Evolutionary conservation across 352 stramenopile species (phyloP), one percentile per base, ranked within the genome.

Genomic region (Pilasporangium apinafurcum): DNA sequence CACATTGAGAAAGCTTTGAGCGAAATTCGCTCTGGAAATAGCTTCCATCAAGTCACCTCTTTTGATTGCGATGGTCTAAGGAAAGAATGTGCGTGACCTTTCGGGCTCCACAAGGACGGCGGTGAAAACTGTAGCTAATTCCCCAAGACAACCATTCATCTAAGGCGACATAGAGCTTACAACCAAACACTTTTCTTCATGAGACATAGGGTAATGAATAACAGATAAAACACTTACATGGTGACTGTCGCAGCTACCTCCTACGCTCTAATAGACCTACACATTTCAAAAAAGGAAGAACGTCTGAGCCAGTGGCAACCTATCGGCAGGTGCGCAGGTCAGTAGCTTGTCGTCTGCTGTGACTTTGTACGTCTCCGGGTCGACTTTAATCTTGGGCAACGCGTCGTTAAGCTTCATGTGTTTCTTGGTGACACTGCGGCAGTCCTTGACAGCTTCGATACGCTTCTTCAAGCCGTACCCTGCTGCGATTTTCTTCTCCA

Each of bases 381-480:
- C 83, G 22, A 99, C 95, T 20, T 80, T 66, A 45, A 99, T 94
- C 44, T 95, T 85, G 18, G 95, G 95, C 29, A 92, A 75, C n/a
- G 71, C 72, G 67, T 97, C 69, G 65, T 99, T 99, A 24, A 97
- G 72, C 37, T 97, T 85, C 96, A 99, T 98, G 68, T 99, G 87
- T 28, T 91, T 83, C 66, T 99, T 99, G 16, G 74, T 87, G 26
- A 98, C 24, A 17, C 72, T 61, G 7, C 90, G 74, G 50, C 88
- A 97, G 20, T 76, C 62, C 9, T 62, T 65, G 16, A 98, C 91
- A 6, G 83, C 60, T 43, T 83, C 83, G 20, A 96, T 77, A 24
- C 68, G 54, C 62, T 98, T 98, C 37, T 70, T 68, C 8, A 98
- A 55, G 3, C 81, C 88, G 49, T 96, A 97, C 32, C 59, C 48